Conservation (phyloP, 2,329 filamentous ascomycete species). For the Hymenoscyphus fraxineus region DNA sequence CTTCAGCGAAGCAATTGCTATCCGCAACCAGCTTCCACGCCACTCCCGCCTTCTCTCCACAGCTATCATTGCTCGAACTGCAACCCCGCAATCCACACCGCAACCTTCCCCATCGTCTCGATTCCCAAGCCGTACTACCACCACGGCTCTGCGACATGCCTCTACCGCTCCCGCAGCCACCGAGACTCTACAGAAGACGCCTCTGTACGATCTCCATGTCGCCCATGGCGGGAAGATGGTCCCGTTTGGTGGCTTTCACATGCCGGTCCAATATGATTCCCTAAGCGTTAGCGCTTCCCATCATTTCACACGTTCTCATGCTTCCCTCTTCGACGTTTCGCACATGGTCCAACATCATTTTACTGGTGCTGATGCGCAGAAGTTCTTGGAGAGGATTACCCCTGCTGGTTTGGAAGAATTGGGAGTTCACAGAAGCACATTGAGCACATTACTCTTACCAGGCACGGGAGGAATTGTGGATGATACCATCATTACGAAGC, state of each 20-base stretch:
- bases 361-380: constrained; percentile 72
- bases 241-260: constrained; percentile 87
- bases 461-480: constrained; percentile 88
- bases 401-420: constrained; percentile 69
- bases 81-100: constrained; percentile 14
- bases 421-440: constrained; percentile 64
- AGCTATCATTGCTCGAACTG: constrained; percentile 20
- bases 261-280: constrained; percentile 85
- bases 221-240: constrained; percentile 87
- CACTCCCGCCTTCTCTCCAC: constrained; percentile 26
- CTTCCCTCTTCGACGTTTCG: constrained; percentile 90
- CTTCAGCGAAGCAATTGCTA: constrained; percentile 19
- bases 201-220: constrained; percentile 75
- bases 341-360: constrained; percentile 95
- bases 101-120: constrained; percentile 1
- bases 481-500: constrained; percentile 83
- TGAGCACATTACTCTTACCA: constrained; percentile 80
- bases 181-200: constrained; percentile 55
- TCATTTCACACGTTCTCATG: constrained; percentile 80
- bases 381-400: constrained; percentile 80
- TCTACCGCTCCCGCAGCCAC: constrained; percentile 15
- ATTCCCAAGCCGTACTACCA: constrained; percentile 6
- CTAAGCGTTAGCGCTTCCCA: constrained; percentile 80
- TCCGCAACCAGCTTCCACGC: constrained; percentile 16
- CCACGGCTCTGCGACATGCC: constrained; percentile 10